Evolutionary conservation across 371 early-diverging fungal genomes (phyloP).

Genomic region (Syncephalastrum sp.): DNA sequence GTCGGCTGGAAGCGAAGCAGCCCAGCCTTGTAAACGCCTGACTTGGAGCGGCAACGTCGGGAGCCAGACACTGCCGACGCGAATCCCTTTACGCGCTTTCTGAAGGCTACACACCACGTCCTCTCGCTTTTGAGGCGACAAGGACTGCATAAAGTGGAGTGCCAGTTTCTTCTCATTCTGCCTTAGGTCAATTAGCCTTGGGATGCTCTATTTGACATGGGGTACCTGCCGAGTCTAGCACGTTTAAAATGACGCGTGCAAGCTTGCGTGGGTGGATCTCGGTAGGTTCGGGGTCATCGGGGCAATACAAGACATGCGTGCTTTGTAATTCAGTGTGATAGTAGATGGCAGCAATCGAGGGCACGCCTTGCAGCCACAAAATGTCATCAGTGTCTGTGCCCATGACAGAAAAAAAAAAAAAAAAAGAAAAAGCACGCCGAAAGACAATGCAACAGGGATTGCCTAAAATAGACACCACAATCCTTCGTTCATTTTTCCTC

Average conservation of each 20-base stretch:
- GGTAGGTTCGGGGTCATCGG: conserved; percentile 6
- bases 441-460: conserved; percentile 1
- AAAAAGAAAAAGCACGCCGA: background rate
- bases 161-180: conserved; percentile 19
- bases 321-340: conserved; percentile 9
- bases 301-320: conserved; percentile 17
- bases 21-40: conserved; percentile 8
- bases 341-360: conserved; percentile 15
- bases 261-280: conserved; percentile 7
- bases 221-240: conserved; percentile 12
- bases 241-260: conserved; percentile 11
- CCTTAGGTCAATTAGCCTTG: background rate
- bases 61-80: conserved; percentile 4
- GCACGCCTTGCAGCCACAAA: conserved; percentile 14
- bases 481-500: background rate
- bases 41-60: conserved; percentile 13
- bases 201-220: background rate
- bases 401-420: background rate
- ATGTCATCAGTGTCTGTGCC: conserved; percentile 5
- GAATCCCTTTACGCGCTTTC: conserved; percentile 8
- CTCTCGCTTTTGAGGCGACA: conserved; percentile 3
- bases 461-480: conserved; percentile 3
- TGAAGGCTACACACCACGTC: conserved; percentile 14
- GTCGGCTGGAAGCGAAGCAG: background rate
- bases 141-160: conserved; percentile 16